Conservation (phyloP, 805 yeast genomes). For the Candida pseudofarinosa region DNA sequence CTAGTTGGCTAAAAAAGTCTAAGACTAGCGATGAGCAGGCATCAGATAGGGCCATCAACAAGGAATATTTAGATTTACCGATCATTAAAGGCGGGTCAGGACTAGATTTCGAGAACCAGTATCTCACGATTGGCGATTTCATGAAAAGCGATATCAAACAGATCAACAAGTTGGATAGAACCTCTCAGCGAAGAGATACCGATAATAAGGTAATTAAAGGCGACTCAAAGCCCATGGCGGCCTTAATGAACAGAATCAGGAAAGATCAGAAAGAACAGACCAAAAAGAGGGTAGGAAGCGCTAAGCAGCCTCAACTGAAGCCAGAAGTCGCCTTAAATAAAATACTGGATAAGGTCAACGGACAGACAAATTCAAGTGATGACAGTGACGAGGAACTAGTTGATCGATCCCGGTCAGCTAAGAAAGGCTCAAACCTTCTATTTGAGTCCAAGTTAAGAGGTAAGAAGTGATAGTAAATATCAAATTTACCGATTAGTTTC, state of each 20-base stretch:
- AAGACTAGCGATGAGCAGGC: not conserved
- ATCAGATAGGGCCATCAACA: conserved; percentile 6
- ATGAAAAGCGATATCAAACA: conserved; percentile 9
- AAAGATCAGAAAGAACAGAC: conserved; percentile 17
- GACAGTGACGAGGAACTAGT: conserved; percentile 2
- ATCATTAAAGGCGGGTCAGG: conserved; percentile 31
- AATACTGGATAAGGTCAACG: not conserved
- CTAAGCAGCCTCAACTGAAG: not conserved
- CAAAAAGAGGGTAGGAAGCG: conserved; percentile 10
- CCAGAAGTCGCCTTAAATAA: no score
- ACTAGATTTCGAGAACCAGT: conserved; percentile 12
- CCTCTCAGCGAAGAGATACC: not conserved
- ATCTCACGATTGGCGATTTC: conserved; percentile 26
- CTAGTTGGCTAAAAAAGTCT: conserved; percentile 33
- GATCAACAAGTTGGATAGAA: not conserved
- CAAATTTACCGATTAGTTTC: not conserved
- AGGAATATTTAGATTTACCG: conserved; percentile 29
- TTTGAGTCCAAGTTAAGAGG: conserved; percentile 10
- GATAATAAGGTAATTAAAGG: conserved; percentile 4
- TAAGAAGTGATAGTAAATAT: conserved; percentile 10
- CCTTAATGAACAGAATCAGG: conserved; percentile 36
- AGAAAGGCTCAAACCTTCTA: conserved; percentile 12
- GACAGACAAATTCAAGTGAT: not conserved
- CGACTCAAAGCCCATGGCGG: conserved; percentile 32
- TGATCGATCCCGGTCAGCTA: conserved; percentile 11